Conservation (phyloP, 441 rosid species). For the Pelargonium citronellum region DNA sequence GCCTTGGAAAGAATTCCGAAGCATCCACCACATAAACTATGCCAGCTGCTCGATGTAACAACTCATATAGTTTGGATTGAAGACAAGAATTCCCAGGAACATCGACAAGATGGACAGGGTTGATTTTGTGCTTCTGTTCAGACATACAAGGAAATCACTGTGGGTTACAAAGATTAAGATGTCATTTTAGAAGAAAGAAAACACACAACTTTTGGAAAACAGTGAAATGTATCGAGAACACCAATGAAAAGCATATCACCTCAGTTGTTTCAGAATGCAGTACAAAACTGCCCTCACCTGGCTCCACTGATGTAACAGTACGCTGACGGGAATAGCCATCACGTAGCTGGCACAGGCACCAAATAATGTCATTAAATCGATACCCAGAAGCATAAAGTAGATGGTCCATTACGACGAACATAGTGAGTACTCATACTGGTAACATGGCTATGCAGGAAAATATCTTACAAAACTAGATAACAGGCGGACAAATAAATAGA, state of each 20-base stretch:
- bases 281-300: constrained; percentile 67
- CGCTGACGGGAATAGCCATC: constrained; percentile 84
- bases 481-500: not conserved
- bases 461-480: not conserved
- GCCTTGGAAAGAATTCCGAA: constrained; percentile 68
- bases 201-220: not conserved
- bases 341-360: constrained; percentile 51
- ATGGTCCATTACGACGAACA: not conserved
- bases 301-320: constrained; percentile 84
- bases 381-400: not conserved
- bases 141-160: not conserved
- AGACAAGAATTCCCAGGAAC: constrained; percentile 92
- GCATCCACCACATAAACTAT: constrained; percentile 81
- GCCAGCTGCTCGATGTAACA: constrained; percentile 78
- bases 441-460: not conserved
- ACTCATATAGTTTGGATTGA: constrained; percentile 65
- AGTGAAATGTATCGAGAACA: not conserved
- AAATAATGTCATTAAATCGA: not conserved
- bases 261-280: constrained; percentile 55
- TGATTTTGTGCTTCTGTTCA: constrained; percentile 52
- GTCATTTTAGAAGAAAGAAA: not conserved
- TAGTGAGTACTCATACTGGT: not conserved
- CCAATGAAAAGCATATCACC: constrained; percentile 34
- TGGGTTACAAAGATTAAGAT: not conserved
- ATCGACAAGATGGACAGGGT: constrained; percentile 80